phyloP scores from a whole-genome alignment of 2,329 filamentous ascomycete genomes.

The Clarireedia monteithiana region DNA sequence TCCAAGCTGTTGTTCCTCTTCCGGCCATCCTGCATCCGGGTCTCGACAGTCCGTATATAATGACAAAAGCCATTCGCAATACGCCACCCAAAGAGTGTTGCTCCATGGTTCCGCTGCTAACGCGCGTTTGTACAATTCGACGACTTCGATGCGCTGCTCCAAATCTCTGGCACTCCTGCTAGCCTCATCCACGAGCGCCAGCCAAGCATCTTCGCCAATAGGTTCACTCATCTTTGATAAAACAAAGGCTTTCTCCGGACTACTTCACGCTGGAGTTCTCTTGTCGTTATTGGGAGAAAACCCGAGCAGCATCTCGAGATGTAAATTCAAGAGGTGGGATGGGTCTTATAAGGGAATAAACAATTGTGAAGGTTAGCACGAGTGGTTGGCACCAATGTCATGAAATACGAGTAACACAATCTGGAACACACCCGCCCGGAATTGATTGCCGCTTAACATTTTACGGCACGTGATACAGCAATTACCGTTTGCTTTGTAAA shows the following conservation, averaged over 20 bases:
- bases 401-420: slow-evolving; percentile 1
- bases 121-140: slow-evolving; percentile 66
- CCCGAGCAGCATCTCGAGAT: slow-evolving; percentile 11
- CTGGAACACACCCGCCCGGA: slow-evolving; percentile 5
- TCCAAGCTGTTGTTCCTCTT: slow-evolving; percentile 62
- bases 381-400: not conserved
- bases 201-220: slow-evolving; percentile 69
- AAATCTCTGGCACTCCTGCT: slow-evolving; percentile 51
- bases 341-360: not conserved
- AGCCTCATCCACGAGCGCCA: slow-evolving; percentile 69
- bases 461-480: not conserved
- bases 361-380: not conserved
- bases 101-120: slow-evolving; percentile 66
- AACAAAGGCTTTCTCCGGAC: slow-evolving; percentile 6
- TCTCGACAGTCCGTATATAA: slow-evolving; percentile 59
- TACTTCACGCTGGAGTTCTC: slow-evolving; percentile 9
- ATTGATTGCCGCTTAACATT: slow-evolving; percentile 2
- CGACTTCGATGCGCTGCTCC: slow-evolving; percentile 59
- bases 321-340: not conserved
- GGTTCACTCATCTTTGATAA: slow-evolving; percentile 35
- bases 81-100: slow-evolving; percentile 65
- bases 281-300: slow-evolving; percentile 7
- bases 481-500: not conserved
- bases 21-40: slow-evolving; percentile 47
- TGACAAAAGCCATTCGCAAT: slow-evolving; percentile 70